Evolutionary conservation across 2,329 filamentous ascomycete species (phyloP).

Genomic region (Hypomyces rosellus): DNA sequence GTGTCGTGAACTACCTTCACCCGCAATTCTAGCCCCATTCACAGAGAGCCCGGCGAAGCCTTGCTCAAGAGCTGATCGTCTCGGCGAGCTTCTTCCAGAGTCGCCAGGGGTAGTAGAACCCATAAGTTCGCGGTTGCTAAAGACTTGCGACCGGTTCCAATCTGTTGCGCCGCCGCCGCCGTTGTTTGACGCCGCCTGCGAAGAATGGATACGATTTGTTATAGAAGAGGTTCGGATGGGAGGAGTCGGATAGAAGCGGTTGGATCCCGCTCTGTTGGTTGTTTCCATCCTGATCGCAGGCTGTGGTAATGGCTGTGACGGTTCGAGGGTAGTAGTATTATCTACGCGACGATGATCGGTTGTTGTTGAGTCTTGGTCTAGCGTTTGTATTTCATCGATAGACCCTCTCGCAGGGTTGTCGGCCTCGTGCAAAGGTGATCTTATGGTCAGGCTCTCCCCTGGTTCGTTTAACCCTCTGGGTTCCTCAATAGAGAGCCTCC

Average conservation of each 20-base stretch:
- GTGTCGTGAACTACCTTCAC: constrained; percentile 5
- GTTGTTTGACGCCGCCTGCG: background rate
- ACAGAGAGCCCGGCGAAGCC: background rate
- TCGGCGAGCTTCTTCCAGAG: constrained; percentile 1
- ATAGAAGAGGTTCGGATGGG: constrained; percentile 16
- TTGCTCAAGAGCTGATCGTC: constrained; percentile 1
- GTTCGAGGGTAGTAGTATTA: background rate
- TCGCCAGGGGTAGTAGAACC: background rate
- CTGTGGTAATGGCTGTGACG: background rate
- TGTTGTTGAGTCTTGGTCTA: background rate
- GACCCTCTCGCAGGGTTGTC: background rate
- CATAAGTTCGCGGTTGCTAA: background rate
- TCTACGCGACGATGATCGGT: background rate
- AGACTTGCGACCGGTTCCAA: background rate
- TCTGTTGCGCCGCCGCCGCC: background rate
- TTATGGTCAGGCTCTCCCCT: constrained; percentile 5
- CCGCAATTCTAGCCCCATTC: background rate
- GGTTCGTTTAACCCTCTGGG: constrained; percentile 12
- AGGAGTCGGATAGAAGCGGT: constrained; percentile 1
- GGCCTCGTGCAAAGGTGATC: constrained; percentile 3
- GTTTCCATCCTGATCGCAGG: constrained; percentile 1
- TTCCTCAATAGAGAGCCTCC: constrained; percentile 26
- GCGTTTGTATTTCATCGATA: background rate
- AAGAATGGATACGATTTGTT: background rate
- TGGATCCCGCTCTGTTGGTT: background rate